phyloP scores from a whole-genome alignment of 139 green algal species.

The Choricystis sp. region DNA sequence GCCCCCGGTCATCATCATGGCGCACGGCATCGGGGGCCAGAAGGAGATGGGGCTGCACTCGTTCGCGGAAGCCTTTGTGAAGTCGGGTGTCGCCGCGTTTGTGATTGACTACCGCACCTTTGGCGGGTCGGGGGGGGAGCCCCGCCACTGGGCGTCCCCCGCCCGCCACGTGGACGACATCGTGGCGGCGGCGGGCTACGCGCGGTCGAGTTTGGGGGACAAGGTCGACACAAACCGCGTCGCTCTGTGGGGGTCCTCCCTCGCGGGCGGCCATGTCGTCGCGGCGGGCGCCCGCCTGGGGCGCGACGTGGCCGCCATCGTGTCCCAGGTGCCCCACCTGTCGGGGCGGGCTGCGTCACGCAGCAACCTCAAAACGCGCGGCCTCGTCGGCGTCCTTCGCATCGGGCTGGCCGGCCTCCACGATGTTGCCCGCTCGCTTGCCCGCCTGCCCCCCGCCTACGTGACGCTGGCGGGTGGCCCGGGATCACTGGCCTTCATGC shows the following conservation, averaged over 20 bases:
- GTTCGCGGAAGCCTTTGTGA: constrained; percentile 20
- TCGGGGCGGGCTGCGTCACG: constrained; percentile 3
- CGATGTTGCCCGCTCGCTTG: constrained; percentile 5
- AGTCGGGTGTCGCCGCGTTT: constrained; percentile 16
- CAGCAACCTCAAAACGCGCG: constrained; percentile 5
- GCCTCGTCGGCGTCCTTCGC: constrained; percentile 1
- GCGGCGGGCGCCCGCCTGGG: constrained; percentile 8
- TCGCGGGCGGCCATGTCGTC: constrained; percentile 29
- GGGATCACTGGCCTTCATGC: constrained; percentile 22
- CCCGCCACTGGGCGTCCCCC: constrained; percentile 26
- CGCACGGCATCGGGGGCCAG: constrained; percentile 26
- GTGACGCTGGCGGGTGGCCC: constrained; percentile 14
- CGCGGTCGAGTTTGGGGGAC: not conserved
- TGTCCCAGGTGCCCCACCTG: constrained; percentile 27
- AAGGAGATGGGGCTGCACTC: constrained; percentile 30
- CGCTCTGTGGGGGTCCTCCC: constrained; percentile 30
- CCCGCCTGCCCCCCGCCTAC: constrained; percentile 15
- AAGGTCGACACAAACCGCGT: constrained; percentile 13
- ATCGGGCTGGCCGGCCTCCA: constrained; percentile 5
- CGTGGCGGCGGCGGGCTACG: constrained; percentile 13
- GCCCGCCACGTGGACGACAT: constrained; percentile 27
- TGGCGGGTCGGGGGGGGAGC: constrained; percentile 29
- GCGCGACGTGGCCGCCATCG: constrained; percentile 2
- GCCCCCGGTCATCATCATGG: constrained; percentile 26
- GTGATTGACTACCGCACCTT: constrained; percentile 40